Conservation (phyloP, 805 yeast species). For the Candida fluviatilis region DNA sequence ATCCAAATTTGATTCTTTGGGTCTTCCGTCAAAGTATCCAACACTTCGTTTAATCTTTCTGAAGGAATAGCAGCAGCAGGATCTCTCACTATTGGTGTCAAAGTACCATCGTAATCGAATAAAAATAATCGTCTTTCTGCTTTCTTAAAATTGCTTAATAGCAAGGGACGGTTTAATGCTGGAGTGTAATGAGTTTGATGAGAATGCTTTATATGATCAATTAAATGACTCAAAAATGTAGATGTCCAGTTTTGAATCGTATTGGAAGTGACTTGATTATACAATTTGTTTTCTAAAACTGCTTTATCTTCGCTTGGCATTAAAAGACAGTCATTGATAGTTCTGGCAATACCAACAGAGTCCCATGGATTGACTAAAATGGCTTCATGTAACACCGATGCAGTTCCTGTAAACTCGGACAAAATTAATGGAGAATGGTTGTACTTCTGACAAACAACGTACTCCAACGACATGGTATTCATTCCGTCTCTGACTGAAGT, state of each 20-base stretch:
- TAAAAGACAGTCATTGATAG: conserved; percentile 64
- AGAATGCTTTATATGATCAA: conserved; percentile 34
- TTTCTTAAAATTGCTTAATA: conserved; percentile 54
- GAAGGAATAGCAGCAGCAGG: conserved; percentile 99
- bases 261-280: conserved; percentile 58
- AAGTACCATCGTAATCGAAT: conserved; percentile 96
- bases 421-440: conserved; percentile 73
- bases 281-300: conserved; percentile 50
- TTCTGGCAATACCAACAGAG: conserved; percentile 84
- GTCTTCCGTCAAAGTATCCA: conserved; percentile 63
- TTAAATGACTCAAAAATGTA: conserved; percentile 49
- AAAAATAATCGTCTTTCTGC: conserved; percentile 73
- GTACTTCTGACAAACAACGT: conserved; percentile 78
- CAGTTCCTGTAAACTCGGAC: conserved; percentile 91
- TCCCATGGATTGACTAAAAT: conserved; percentile 96
- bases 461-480: conserved; percentile 93
- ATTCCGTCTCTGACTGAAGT: conserved; percentile 94
- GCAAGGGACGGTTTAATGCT: conserved; percentile 66
- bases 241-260: conserved; percentile 82
- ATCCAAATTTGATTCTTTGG: conserved; percentile 89
- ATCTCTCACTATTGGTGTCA: conserved; percentile 92
- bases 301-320: conserved; percentile 47
- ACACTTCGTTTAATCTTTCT: conserved; percentile 55
- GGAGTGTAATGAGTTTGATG: conserved; percentile 56
- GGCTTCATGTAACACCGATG: conserved; percentile 66